Base-by-base conservation (phyloP, 2,329 filamentous ascomycete genomes). In the Fusarium tuaranense region DNA sequence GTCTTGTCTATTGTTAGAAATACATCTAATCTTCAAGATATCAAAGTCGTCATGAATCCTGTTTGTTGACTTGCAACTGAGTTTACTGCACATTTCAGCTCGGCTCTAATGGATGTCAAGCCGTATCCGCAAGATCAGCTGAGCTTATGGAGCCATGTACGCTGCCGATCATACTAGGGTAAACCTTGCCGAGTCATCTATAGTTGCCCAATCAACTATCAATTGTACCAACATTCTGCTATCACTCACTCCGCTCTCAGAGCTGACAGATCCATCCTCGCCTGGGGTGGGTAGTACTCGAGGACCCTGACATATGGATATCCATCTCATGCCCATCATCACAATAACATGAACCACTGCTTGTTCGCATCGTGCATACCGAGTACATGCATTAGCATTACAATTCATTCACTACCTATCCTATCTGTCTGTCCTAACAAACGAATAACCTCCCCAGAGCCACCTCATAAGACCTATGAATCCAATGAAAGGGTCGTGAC, bases 191-290 rank as follows among this genome's bases (percentile, higher is more conserved):
- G 41, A 65, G 62, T 60, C 38, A 55, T 55, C 32, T 32, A 32
- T 13, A 69, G 75, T 77, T 76, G 67, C 71, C 75, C 58, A 74
- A 77, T 76, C 73, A 77, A 76, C 75, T 72, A 68, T 59, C 61
- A 41, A 69, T 32, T 8, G 48, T 20, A 30, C 25, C 7, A 20
- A 34, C 7, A 22, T 14, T 34, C 36, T 44, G 64, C 58, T 36
- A 51, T 65, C 44, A 57, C 51, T n/a, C 48, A n/a, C 25, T 55
- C 48, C 48, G 27, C 27, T 55, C 48, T 32, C 27, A 22, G 25
- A 63, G 12, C 30, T 38, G 58, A 65, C 32, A 65, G 38, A 38
- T 46, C 10, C 61, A 38, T 53, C 10, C 53, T 46, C 25, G n/a
- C 25, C n/a, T 34, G 14, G 60, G 48, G 34, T 67, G 25, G 36